A percentile compares a stretch with the other conserved stretches of the same genome.
Evolutionary conservation across 495 filamentous ascomycete genomes (phyloP).

Genomic region (Margaritispora aquatica): DNA sequence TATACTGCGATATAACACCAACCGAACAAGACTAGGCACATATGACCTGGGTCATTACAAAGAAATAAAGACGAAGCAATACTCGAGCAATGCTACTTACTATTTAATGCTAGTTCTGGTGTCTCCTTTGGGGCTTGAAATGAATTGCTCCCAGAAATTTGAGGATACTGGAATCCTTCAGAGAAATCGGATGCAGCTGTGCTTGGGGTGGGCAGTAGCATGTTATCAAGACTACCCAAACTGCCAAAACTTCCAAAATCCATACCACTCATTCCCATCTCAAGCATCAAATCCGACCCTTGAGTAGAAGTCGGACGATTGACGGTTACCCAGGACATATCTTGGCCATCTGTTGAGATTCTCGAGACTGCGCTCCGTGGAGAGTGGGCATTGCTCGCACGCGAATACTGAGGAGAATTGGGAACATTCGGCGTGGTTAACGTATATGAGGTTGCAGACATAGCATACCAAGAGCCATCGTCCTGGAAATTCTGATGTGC

Average conservation of each 20-base stretch:
- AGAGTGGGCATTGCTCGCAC: neutral
- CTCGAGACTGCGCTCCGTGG: slow-evolving; percentile 1
- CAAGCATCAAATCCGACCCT: neutral
- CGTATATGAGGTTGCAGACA: slow-evolving; percentile 11
- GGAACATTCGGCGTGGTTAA: slow-evolving; percentile 8
- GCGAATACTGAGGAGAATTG: slow-evolving; percentile 4
- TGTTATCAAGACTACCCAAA: slow-evolving; percentile 9
- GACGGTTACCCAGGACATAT: slow-evolving; percentile 2
- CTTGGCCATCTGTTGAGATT: slow-evolving; percentile 1
- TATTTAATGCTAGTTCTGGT: slow-evolving; percentile 5
- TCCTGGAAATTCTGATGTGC: slow-evolving; percentile 4
- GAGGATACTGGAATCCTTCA: slow-evolving; percentile 4
- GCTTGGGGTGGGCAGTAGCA: slow-evolving; percentile 7
- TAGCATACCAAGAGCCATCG: neutral
- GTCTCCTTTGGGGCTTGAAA: neutral
- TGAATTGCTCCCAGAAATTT: neutral
- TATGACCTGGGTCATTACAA: too few relatives aligned
- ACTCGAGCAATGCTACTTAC: neutral
- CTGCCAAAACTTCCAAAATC: slow-evolving; percentile 11
- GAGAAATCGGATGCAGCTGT: slow-evolving; percentile 7
- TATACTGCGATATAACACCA: too few relatives aligned
- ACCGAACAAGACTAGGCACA: too few relatives aligned
- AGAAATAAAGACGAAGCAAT: neutral
- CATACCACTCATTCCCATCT: slow-evolving; percentile 4
- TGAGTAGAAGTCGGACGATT: neutral